Evolutionary conservation across 495 filamentous ascomycete species (phyloP), one percentile per base, ranked within the genome.

Genomic region (Penicillium pancosmium): DNA sequence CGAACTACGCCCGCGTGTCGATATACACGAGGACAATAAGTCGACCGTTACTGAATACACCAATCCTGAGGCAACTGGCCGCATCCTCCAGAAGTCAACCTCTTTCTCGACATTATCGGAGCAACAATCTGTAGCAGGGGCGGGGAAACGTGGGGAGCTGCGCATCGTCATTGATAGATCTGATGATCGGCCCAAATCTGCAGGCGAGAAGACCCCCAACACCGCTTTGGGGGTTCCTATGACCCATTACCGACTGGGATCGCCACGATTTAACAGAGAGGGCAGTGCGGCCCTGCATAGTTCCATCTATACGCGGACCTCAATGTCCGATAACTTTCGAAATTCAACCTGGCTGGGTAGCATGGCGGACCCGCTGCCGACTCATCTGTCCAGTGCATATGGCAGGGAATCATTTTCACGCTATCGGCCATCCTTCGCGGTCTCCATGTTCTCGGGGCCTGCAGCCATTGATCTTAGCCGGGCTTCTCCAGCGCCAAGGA

Each of bases 101-200:
- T 90, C 88, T 5, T 87, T 86, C 65, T 88, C 86, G 8, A 84
- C 83, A 1, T 71, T 84, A 23, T 80, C 82, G n/a, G 84, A 86
- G 40, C 70, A 77, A n/a, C 69, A 68, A 41, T 76, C 75, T 27
- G 63, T 55, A 43, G 62, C 64, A 34, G 70, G 68, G 33, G 63
- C 61, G 31, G 72, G 71, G 53, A 66, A 65, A 53, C 70, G 60
- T 10, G 89, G 86, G 49, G 88, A 87, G 57, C 85, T 94, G 72
- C 92, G 90, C 69, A 86, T 96, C 59, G 86, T 94, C 52, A 96
- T 96, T 59, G 91, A 94, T 59, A 82, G 90, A 58, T 84, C 90
- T 44, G 82, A 84, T 78, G 62, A 84, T 75, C 61, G 76, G 80
- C 84, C 91, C 9, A 90, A 85, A 66, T 88, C 89, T 15, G 78